phyloP scores from a whole-genome alignment of 345 rosid species.

The Boechera stricta region DNA sequence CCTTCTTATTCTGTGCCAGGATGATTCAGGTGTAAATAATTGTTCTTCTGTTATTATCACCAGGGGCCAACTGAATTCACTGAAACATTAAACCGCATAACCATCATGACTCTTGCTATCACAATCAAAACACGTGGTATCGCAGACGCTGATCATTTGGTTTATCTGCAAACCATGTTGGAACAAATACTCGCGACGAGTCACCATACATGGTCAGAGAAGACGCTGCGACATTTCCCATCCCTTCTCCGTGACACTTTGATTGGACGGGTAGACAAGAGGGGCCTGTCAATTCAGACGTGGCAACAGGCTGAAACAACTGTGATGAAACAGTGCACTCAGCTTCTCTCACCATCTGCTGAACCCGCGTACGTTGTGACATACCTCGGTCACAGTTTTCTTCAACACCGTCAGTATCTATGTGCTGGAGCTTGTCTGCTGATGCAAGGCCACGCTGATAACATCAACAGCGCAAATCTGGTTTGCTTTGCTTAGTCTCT shows the following conservation, averaged over 20 bases:
- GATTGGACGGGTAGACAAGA: constrained; percentile 68
- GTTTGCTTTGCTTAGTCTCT: constrained; percentile 48
- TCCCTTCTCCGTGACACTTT: constrained; percentile 78
- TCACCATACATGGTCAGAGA: constrained; percentile 96
- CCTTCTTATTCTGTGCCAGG: constrained; percentile 20
- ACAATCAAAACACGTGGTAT: constrained; percentile 95
- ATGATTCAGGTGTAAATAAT: constrained; percentile 29
- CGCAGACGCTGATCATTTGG: constrained; percentile 95
- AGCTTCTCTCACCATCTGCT: constrained; percentile 87
- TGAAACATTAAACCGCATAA: constrained; percentile 89
- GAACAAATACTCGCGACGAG: constrained; percentile 91
- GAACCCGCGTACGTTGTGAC: constrained; percentile 81
- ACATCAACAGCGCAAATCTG: constrained; percentile 83
- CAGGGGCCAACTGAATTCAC: constrained; percentile 99
- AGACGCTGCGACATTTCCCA: constrained; percentile 84
- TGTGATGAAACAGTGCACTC: constrained; percentile 88
- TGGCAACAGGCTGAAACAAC: constrained; percentile 96
- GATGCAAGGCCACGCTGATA: constrained; percentile 94
- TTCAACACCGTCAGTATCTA: constrained; percentile 80
- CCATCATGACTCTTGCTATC: constrained; percentile 88
- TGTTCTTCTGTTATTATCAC: constrained; percentile 39
- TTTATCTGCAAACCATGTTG: constrained; percentile 84
- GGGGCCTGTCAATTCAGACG: constrained; percentile 69
- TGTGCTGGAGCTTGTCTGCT: constrained; percentile 98
- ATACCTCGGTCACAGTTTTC: constrained; percentile 78